These are phyloP conservation scores for Aspergillus olivimuriae DNA, from an alignment of 495 filamentous ascomycete genomes.

Conservation along the genomic window DNA sequence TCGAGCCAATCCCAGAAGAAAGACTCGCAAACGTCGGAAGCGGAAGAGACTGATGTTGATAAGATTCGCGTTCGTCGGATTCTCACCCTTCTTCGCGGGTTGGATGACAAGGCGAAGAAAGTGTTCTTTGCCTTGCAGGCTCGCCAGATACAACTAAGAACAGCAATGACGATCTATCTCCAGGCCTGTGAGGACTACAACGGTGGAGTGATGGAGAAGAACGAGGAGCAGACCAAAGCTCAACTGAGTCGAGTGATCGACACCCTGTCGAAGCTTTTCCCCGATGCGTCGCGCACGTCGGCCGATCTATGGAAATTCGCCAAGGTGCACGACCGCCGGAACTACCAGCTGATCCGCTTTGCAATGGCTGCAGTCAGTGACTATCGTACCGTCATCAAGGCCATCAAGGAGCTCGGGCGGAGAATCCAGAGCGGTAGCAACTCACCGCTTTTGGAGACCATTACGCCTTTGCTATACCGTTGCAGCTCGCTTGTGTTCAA, in stretches of 20 bases:
- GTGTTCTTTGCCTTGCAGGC: constrained; percentile 85
- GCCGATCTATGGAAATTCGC: constrained; percentile 84
- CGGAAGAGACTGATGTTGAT: constrained; percentile 63
- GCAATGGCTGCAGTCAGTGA: constrained; percentile 82
- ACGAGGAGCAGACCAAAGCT: constrained; percentile 59
- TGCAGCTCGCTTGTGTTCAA: constrained; percentile 83
- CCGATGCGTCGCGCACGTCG: constrained; percentile 59
- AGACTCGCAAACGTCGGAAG: constrained; percentile 40
- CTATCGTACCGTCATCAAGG: constrained; percentile 81
- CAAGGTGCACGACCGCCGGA: constrained; percentile 83
- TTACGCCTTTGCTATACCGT: constrained; percentile 79
- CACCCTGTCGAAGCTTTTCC: constrained; percentile 65
- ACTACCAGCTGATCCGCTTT: constrained; percentile 82
- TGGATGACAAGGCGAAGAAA: constrained; percentile 73
- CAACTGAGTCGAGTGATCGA: constrained; percentile 61
- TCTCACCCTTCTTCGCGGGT: constrained; percentile 67
- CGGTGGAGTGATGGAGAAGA: constrained; percentile 72
- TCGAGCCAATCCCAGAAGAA: constrained; percentile 58
- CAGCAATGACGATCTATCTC: constrained; percentile 64
- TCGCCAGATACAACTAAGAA: constrained; percentile 63
- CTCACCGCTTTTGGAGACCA: constrained; percentile 61
- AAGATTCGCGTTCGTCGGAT: constrained; percentile 81
- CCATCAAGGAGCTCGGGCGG: constrained; percentile 83
- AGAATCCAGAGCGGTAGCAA: constrained; percentile 62
- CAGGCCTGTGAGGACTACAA: constrained; percentile 80